Evolutionary conservation across 495 filamentous ascomycete genomes (phyloP), one percentile per base, ranked within the genome.

Genomic region (Penicillium dipodomyicola): DNA sequence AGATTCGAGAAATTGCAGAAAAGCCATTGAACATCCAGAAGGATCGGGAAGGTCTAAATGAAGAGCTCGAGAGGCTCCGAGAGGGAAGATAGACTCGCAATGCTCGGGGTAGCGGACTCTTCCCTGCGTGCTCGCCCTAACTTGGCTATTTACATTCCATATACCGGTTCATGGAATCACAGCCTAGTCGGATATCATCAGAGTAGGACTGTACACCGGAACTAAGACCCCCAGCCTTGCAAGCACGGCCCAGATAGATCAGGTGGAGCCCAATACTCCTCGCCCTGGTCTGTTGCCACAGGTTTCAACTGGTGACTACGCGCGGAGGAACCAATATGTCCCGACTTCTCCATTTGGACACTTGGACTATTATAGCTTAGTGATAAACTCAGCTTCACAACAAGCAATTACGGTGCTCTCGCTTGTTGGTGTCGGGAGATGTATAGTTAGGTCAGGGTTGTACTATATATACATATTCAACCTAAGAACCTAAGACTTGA

Each of bases 41-140:
- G 2, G 62, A 68, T 14, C 49, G 59, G 22, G 19, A 61, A 1
- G 58, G 47, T 23, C 42, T 68, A 25, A 22, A 29, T n/a, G 25
- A 52, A 11, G 67, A 70, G 41, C 55, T 69, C 2, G 50, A 56
- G 8, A 59, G 54, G 56, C 29, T 69, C 15, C 57, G 29, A 19
- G 10, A 41, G 27, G 20, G 35, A 17, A 40, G 5, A 5, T 15
- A 27, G 22, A 19, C 50, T n/a, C 35, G n/a, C 35, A 37, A 37
- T n/a, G 14, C 15, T 37, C 35, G 8, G 14, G 3, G n/a, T 5
- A 15, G 35, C 35, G 35, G 35, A 37, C 35, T 37, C 15, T 37
- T n/a, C 15, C 14, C 35, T 37, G 14, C 35, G 35, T 37, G 35
- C 15, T 37, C 35, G 15, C n/a, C 35, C 14, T n/a, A 37, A 8